phyloP scores from a whole-genome alignment of 805 yeast genomes.

The Babjeviella inositovora region DNA sequence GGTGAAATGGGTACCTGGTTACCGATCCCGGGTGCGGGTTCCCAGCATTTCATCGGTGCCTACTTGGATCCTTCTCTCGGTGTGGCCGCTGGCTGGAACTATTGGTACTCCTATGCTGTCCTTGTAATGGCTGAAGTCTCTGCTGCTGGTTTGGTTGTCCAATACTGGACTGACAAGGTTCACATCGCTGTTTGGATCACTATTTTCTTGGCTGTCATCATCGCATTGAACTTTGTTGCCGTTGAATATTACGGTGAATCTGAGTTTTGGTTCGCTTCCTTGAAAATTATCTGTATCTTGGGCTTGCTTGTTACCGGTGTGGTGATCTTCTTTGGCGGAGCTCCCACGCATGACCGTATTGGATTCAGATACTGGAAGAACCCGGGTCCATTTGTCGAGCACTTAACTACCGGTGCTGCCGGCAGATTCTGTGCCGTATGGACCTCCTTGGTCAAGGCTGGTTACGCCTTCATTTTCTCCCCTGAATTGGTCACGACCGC shows the following conservation, averaged over 20 bases:
- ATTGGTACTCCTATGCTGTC: constrained; percentile 31
- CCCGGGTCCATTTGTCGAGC: constrained; percentile 20
- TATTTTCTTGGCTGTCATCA: constrained; percentile 24
- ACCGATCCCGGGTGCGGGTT: constrained; percentile 50
- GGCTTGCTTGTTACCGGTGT: constrained; percentile 18
- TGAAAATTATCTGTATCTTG: constrained; percentile 20
- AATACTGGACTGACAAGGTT: constrained; percentile 33
- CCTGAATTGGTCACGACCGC: constrained; percentile 48
- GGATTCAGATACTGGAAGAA: constrained; percentile 25
- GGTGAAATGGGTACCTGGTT: constrained; percentile 56
- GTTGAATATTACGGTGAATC: constrained; percentile 26
- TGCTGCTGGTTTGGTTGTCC: constrained; percentile 38
- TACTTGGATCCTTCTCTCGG: constrained; percentile 49
- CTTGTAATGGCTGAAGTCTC: constrained; percentile 50
- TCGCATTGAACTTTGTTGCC: constrained; percentile 24
- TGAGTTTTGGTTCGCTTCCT: constrained; percentile 20
- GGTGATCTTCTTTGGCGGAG: constrained; percentile 23
- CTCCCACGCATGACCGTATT: constrained; percentile 11
- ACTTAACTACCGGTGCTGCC: constrained; percentile 13
- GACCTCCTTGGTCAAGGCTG: constrained; percentile 36
- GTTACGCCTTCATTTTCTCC: constrained; percentile 31
- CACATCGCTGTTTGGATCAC: constrained; percentile 39
- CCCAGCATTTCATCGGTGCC: constrained; percentile 39
- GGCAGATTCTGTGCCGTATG: constrained; percentile 40
- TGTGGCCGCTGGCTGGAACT: constrained; percentile 36